Base-by-base conservation (phyloP, 768 basidiomycete species). In the Psilocybe sp. region DNA sequence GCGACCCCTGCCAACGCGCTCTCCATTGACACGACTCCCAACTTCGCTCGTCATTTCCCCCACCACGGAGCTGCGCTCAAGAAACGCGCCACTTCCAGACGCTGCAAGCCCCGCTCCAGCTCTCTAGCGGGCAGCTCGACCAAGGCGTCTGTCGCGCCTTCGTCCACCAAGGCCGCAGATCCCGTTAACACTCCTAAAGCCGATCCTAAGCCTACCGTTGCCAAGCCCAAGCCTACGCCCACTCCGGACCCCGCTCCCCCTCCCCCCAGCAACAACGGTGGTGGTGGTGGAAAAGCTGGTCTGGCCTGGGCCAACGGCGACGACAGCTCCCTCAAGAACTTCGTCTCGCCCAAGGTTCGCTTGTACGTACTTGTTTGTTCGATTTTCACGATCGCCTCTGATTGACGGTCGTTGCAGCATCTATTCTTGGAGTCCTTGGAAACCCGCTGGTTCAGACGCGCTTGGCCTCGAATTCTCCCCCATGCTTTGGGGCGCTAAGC, bases 401-500 rank as follows among this genome's bases (percentile, higher is more conserved):
- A 41, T 32, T 37, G 28, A 36, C 41, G n/a, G 34, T 36, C 13
- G 41, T 31, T 43, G 14, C 37, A 79, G 78, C 12, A 43, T 85
- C 35, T 89, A 90, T 67, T 80, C 75, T 31, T 95, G 92, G 92
- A 72, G 75, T 34, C 76, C 84, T 10, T 67, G 61, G 53, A 67
- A 68, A 42, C 79, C 84, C 16, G 47, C 55, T n/a, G 55, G 59
- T 1, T 68, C 74, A 1, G 66, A 71, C 12, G 31, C 61, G 5
- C 65, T 77, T 46, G 84, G 82, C n/a, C 63, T 85, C 35, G 65
- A 76, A 9, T 81, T 69, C 54, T 71, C 78, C 33, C 77, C 85
- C 16, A 87, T 87, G 85, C 64, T 90, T 1, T 92, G 88, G 89
- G 84, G 86, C 52, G 56, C 63, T 6, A 72, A 76, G 23, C 74